phyloP scores from a whole-genome alignment of 1,284 basidiomycete species.

The Melampsora larici-populina region DNA sequence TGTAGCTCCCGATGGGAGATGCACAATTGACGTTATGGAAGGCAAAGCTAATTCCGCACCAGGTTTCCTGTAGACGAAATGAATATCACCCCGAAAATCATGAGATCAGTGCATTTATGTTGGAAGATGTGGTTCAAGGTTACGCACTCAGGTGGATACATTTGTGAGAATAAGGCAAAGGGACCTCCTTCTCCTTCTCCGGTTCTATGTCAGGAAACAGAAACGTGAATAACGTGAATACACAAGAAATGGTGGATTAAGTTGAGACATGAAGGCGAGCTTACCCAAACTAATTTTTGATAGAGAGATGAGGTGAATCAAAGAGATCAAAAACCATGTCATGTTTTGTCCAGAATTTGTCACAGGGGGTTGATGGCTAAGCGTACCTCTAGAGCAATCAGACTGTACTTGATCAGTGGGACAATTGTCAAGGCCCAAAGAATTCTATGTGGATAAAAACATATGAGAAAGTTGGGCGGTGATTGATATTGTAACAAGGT shows the following conservation, averaged over 20 bases:
- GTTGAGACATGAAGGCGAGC: not conserved
- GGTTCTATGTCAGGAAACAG: slow-evolving; percentile 9
- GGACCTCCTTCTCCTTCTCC: slow-evolving; percentile 42
- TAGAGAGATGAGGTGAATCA: not conserved
- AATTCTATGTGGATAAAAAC: not conserved
- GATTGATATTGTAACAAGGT: not conserved
- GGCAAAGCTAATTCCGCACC: slow-evolving; percentile 22
- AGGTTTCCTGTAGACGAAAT: slow-evolving; percentile 14
- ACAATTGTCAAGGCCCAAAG: slow-evolving; percentile 41
- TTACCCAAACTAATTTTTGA: slow-evolving; percentile 13
- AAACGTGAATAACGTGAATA: no score
- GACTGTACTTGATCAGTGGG: slow-evolving; percentile 39
- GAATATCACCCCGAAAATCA: not conserved
- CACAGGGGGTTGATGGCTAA: not conserved
- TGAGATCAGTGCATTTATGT: not conserved
- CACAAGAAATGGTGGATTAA: not conserved
- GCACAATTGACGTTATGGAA: slow-evolving; percentile 25
- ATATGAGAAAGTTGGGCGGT: not conserved
- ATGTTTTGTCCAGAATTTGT: no score
- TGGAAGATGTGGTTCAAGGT: not conserved
- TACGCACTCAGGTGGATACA: slow-evolving; percentile 41
- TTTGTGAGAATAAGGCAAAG: slow-evolving; percentile 41
- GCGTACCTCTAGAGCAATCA: slow-evolving; percentile 39
- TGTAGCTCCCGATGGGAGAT: slow-evolving; percentile 22
- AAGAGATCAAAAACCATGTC: no score